phyloP scores from a whole-genome alignment of 2,329 filamentous ascomycete genomes.

The Xylaria sp. region DNA sequence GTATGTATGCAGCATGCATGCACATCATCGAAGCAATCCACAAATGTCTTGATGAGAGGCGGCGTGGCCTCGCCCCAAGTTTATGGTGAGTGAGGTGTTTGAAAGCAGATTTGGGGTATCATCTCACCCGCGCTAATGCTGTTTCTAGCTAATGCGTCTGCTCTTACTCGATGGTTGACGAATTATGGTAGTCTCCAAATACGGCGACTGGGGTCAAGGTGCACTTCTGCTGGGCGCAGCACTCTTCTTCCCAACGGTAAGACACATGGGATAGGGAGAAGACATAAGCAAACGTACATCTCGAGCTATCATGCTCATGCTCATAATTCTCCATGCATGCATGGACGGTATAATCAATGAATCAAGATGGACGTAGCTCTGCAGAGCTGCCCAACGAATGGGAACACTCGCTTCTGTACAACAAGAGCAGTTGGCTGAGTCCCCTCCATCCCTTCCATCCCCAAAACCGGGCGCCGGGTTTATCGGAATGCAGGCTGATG shows the following conservation, averaged over 20 bases:
- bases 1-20: conserved; percentile 14
- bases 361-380: not conserved
- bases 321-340: conserved; percentile 6
- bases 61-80: conserved; percentile 4
- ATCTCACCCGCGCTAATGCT: not conserved
- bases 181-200: not conserved
- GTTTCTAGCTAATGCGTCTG: not conserved
- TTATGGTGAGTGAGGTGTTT: conserved; percentile 16
- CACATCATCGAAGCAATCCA: conserved; percentile 8
- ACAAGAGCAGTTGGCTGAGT: not conserved
- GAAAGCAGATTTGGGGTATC: not conserved
- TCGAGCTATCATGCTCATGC: conserved; percentile 12
- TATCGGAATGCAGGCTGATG: conserved; percentile 4
- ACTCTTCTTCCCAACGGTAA: conserved; percentile 8
- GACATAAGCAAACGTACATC: not conserved
- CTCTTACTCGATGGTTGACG: not conserved
- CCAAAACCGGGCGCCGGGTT: conserved; percentile 3
- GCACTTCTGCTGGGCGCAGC: conserved; percentile 8
- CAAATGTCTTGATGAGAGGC: conserved; percentile 5
- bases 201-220: not conserved
- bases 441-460: not conserved
- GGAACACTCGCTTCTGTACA: conserved; percentile 7
- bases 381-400: conserved; percentile 21
- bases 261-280: not conserved
- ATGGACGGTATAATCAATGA: not conserved